Conservation (phyloP, 148 eudicot genomes). For the Rheum nobile region DNA sequence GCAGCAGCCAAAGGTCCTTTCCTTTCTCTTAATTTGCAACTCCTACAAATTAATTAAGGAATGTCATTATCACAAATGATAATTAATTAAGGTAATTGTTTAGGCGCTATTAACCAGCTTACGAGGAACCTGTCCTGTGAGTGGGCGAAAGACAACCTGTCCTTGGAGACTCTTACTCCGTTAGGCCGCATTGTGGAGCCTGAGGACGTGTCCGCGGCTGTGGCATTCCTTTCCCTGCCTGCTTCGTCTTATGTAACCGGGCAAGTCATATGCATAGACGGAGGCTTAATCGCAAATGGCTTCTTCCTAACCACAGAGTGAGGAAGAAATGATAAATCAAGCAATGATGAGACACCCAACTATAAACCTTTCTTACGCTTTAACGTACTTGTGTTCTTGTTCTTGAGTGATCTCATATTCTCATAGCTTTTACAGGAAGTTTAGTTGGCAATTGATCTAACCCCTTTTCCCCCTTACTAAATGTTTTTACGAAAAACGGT, state of each 20-base stretch:
- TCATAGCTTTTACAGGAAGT: no score
- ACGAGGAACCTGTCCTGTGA: slow-evolving; percentile 34
- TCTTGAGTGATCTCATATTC: no score
- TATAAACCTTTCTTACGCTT: no score
- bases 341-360: no score
- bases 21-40: no score
- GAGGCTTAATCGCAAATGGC: slow-evolving; percentile 12
- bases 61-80: no score
- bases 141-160: slow-evolving; percentile 31
- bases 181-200: slow-evolving; percentile 26
- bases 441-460: no score
- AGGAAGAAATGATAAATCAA: not conserved
- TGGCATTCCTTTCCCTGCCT: slow-evolving; percentile 36
- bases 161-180: slow-evolving; percentile 16
- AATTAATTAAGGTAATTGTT: no score
- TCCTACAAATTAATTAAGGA: no score
- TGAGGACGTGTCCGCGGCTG: slow-evolving; percentile 26
- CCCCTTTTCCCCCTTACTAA: no score
- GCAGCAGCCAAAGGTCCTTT: slow-evolving; percentile 12
- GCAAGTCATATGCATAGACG: slow-evolving; percentile 32
- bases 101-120: slow-evolving; percentile 30
- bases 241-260: slow-evolving; percentile 37
- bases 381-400: no score
- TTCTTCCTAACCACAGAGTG: not conserved
- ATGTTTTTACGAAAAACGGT: no score